Evolutionary conservation across 352 stramenopile species (phyloP), one percentile per base, ranked within the genome.

Genomic region (Achlya hypogyna): DNA sequence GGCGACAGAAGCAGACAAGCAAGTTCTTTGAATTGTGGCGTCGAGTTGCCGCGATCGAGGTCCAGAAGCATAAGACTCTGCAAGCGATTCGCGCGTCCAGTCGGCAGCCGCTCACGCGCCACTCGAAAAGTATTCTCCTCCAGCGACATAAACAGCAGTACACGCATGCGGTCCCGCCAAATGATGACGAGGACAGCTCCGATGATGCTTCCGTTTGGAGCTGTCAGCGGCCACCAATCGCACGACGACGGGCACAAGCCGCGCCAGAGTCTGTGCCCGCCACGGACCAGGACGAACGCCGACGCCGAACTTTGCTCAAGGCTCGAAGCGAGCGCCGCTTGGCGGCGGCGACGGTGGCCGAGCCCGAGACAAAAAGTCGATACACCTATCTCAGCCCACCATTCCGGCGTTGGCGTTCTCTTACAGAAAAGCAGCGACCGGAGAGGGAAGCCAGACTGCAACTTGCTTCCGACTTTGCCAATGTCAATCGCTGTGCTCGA

Each of bases 1-100:
- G 54, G 54, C 54, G 54, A 5, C 54, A 64, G 22, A 51, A 64
- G 28, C 54, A 51, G 25, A 51, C 32, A 22, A 27, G 20, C 34
- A 51, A 35, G 23, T 38, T 23, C n/a, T 64, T 64, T 31, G 31
- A 64, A 12, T 10, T 1, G 27, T 64, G 54, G 54, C 32, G 54
- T 20, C 54, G 38, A 28, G 16, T 42, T 10, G 6, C 18, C 29
- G 32, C 25, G 35, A 34, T 51, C 40, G 12, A 45, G 29, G 3
- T 42, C 14, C 25, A 42, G 5, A 35, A 60, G 25, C 25, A 32
- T 12, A n/a, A 22, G 18, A 59, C 51, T 23, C 20, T 29, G 9
- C 9, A 31, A 20, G 31, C 23, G 18, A n/a, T 42, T n/a, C 51
- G 29, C 29, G 22, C 18, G 8, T 6, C 16, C 10, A 9, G 31